These are phyloP conservation scores for Leptographium lundbergii DNA, from an alignment of 2,329 filamentous ascomycete species.

Conservation along the genomic window DNA sequence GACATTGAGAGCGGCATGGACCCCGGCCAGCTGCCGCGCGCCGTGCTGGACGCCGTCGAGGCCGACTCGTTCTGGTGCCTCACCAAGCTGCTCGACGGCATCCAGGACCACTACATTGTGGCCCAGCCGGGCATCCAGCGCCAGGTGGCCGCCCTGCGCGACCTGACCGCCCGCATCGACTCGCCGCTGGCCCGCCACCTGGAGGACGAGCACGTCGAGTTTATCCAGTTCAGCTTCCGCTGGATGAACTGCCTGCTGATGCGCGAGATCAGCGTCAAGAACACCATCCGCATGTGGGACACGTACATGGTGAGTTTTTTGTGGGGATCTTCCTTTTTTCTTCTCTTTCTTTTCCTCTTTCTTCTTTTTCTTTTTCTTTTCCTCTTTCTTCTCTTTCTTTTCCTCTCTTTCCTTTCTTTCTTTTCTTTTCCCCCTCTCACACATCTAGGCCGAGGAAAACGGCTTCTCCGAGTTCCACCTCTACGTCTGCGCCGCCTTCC, in stretches of 20 bases:
- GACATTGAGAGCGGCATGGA: constrained; percentile 94
- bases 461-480: constrained; percentile 97
- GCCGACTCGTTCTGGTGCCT: constrained; percentile 98
- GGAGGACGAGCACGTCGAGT: constrained; percentile 84
- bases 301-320: constrained; percentile 71
- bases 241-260: constrained; percentile 99
- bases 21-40: constrained; percentile 78
- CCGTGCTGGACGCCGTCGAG: constrained; percentile 91
- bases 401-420: not conserved
- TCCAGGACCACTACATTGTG: constrained; percentile 98
- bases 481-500: constrained; percentile 93
- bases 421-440: not conserved
- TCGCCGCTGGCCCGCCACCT: constrained; percentile 73
- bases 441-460: constrained; percentile 77
- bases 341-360: not conserved
- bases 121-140: constrained; percentile 94
- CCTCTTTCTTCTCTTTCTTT: not conserved
- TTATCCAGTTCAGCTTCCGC: constrained; percentile 97
- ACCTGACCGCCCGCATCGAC: constrained; percentile 86
- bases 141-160: constrained; percentile 77
- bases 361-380: too few relatives aligned
- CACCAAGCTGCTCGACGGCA: constrained; percentile 94
- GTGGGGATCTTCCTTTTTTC: too few relatives aligned
- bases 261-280: constrained; percentile 91
- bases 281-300: constrained; percentile 99